Evolutionary conservation across 1,284 basidiomycete species (phyloP), one percentile per base, ranked within the genome.

Genomic region (Volvariella surrecta): DNA sequence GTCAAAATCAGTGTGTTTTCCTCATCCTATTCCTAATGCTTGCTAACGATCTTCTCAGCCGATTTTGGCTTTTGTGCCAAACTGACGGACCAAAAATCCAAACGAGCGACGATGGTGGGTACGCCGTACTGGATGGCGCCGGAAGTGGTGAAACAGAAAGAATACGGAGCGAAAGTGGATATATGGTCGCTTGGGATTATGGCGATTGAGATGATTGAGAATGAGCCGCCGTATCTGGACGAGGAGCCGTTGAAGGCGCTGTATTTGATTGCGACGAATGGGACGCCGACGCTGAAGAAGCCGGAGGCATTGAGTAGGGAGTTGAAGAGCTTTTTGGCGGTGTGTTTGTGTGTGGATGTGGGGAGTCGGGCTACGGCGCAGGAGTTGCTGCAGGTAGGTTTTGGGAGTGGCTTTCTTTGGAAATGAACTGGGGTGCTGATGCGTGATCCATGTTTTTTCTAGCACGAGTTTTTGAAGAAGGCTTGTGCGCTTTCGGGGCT

Each of bases 91-190:
- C 91, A 97, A 64, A 97, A 98, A 63, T 93, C 92, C 13, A 98
- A 98, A 67, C 88, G 95, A 39, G 93, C 95, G 18, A 98, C 95
- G 3, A 98, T 98, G 94, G 95, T 98, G 4, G 95, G 95, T 17
- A 98, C 95, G 4, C 95, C 95, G 0, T 98, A 98, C 67, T 98
- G 95, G 95, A 99, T 99, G 95, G 95, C 95, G 1, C 95, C 95
- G 4, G 95, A 99, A 63, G 94, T 99, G 43, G 94, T 99, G 58
- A 98, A 97, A 71, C 93, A 97, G 63, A 97, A 98, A 63, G 94
- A 97, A 63, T 99, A 99, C 59, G 95, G 94, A 20, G 89, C 94
- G 32, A 99, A 98, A 64, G 95, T 99, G 20, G 96, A 99, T 56
- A 95, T 99, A 46, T 99, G 95, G 95, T 96, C 92, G 2, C 73